A percentile compares a stretch with the other conserved stretches of the same genome.
phyloP scores from a whole-genome alignment of 1,284 basidiomycete species.

The Tilletia setariae region DNA sequence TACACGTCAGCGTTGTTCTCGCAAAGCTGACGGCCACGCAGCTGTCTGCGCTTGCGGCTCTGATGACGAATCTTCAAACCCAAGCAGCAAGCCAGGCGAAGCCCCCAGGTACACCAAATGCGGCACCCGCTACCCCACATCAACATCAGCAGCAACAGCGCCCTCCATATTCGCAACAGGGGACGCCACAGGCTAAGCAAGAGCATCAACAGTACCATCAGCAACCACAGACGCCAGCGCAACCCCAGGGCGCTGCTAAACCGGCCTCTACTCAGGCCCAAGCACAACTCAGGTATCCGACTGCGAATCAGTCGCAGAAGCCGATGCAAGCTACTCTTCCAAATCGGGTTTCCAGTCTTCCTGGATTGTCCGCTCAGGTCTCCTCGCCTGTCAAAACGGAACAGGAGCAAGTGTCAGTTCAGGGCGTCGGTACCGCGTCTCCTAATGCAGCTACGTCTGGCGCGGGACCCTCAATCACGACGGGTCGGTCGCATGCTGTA shows the following conservation, averaged over 20 bases:
- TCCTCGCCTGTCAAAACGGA: no score
- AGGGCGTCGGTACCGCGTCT: no score
- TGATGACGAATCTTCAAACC: constrained; percentile 49
- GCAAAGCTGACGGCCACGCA: constrained; percentile 44
- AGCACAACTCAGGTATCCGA: no score
- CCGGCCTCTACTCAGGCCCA: no score
- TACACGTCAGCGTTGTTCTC: constrained; percentile 49
- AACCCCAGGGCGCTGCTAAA: background rate
- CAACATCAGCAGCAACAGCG: background rate
- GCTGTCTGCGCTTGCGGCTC: constrained; percentile 42
- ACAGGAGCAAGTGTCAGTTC: no score
- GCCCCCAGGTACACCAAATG: background rate
- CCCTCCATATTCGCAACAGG: background rate
- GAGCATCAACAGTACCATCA: background rate
- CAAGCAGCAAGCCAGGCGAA: constrained; percentile 18
- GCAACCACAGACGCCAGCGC: background rate
- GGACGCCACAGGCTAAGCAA: background rate
- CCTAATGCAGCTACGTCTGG: no score
- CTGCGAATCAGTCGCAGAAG: no score
- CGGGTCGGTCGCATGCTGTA: no score
- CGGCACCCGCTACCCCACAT: background rate
- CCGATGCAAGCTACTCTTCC: no score
- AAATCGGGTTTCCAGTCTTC: no score
- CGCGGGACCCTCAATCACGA: no score
- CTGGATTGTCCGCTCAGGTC: no score